Percentiles rank a stretch among this genome's conserved stretches.
phyloP scores from a whole-genome alignment of 345 rosid genomes.

The Mercurialis annua region DNA sequence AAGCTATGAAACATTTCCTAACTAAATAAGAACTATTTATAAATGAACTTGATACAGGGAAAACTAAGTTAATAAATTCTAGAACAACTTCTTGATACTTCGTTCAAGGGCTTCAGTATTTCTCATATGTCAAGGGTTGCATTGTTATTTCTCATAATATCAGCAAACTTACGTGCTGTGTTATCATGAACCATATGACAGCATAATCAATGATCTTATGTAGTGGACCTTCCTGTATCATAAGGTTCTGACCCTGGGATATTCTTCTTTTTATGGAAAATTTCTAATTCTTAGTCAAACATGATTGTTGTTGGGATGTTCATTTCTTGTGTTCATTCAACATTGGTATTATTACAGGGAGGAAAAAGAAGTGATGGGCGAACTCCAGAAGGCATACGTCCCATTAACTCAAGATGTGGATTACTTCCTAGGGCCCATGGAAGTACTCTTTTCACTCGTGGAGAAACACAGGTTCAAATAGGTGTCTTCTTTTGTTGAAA shows the following conservation, averaged over 20 bases:
- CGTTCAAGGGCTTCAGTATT: neutral
- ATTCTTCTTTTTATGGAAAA: neutral
- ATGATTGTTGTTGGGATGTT: constrained; percentile 9
- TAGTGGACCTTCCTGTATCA: neutral
- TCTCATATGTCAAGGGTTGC: too few relatives aligned
- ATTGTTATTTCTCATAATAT: neutral
- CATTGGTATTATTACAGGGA: constrained; percentile 48
- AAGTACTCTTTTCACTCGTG: constrained; percentile 99
- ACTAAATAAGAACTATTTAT: neutral
- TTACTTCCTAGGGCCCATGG: constrained; percentile 97
- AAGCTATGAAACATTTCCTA: neutral
- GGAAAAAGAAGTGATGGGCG: constrained; percentile 98
- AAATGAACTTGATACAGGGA: neutral
- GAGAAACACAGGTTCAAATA: constrained; percentile 87
- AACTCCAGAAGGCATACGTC: constrained; percentile 67
- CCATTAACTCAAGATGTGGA: constrained; percentile 84
- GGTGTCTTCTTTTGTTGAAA: constrained; percentile 6
- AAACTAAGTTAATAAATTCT: neutral
- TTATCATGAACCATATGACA: neutral
- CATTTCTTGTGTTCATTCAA: constrained; percentile 10
- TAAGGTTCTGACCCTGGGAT: neutral
- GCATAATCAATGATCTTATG: neutral
- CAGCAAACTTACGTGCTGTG: neutral
- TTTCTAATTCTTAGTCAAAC: constrained; percentile 8
- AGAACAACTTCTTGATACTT: neutral